Percentiles rank a stretch among this genome's conserved stretches.
Conservation (phyloP, 164 flowering plant species). For the Umbellularia californica region DNA sequence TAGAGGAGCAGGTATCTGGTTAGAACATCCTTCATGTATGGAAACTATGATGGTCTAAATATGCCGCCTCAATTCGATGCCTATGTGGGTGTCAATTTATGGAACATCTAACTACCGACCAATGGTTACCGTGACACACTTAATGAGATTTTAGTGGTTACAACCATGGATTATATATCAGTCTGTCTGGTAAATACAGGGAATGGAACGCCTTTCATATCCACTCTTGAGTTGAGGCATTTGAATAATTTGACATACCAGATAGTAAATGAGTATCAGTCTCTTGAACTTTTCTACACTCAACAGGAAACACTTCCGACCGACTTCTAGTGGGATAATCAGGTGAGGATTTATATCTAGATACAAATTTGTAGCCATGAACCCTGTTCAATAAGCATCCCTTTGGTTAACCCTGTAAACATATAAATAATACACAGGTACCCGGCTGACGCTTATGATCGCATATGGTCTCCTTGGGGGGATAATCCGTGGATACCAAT, state of each 20-base stretch:
- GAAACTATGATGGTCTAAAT: slow-evolving; percentile 18
- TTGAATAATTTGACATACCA: slow-evolving; percentile 17
- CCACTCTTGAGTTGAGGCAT: slow-evolving; percentile 34
- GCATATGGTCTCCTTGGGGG: slow-evolving; percentile 9
- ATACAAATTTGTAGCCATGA: no score
- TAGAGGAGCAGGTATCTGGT: slow-evolving; percentile 2
- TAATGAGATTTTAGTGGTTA: slow-evolving; percentile 27
- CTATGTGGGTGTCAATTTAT: slow-evolving; percentile 28
- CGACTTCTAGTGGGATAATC: not conserved
- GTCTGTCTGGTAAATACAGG: slow-evolving; percentile 40
- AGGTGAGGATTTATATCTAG: slow-evolving; percentile 3
- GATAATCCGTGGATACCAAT: no score
- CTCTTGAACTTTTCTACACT: slow-evolving; percentile 21
- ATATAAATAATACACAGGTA: slow-evolving; percentile 6
- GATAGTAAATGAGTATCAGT: not conserved
- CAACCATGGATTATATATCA: slow-evolving; percentile 10
- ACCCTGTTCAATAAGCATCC: no score
- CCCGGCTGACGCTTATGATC: slow-evolving; percentile 5
- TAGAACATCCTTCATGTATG: slow-evolving; percentile 14
- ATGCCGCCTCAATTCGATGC: slow-evolving; percentile 34
- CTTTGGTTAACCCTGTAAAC: slow-evolving; percentile 27
- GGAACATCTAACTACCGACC: slow-evolving; percentile 19
- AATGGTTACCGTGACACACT: not conserved
- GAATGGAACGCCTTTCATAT: slow-evolving; percentile 38
- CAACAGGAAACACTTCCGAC: slow-evolving; percentile 19